Percentiles rank a stretch among this genome's conserved stretches.
Conservation (phyloP, 2,329 filamentous ascomycete species). For the Xylariomycetidae sp. region DNA sequence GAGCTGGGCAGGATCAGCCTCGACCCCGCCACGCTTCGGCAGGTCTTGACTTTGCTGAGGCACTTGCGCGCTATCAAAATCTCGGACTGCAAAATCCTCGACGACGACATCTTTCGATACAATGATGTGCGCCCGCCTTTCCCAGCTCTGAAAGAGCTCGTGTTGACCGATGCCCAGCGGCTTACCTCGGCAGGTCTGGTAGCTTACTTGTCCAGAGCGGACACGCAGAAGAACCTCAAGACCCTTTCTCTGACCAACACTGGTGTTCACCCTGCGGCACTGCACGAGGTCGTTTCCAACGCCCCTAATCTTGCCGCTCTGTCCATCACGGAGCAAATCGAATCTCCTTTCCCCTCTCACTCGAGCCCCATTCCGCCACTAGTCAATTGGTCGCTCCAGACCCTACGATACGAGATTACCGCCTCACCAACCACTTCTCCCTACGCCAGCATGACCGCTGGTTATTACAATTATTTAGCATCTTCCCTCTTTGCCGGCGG, state of each 20-base stretch:
- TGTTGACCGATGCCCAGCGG: slow-evolving; percentile 65
- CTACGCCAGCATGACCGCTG: slow-evolving; percentile 49
- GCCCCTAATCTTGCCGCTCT: slow-evolving; percentile 55
- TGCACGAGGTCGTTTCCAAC: slow-evolving; percentile 57
- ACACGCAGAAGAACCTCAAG: slow-evolving; percentile 56
- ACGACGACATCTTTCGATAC: slow-evolving; percentile 70
- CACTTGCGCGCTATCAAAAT: slow-evolving; percentile 71
- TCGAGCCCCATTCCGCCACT: slow-evolving; percentile 55
- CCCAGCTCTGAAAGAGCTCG: slow-evolving; percentile 68
- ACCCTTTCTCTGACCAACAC: slow-evolving; percentile 69
- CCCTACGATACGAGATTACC: slow-evolving; percentile 79
- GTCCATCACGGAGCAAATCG: slow-evolving; percentile 47
- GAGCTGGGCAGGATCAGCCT: slow-evolving; percentile 65
- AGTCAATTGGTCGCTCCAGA: slow-evolving; percentile 62
- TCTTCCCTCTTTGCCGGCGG: slow-evolving; percentile 73
- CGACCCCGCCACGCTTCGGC: slow-evolving; percentile 66
- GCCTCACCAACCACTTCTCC: slow-evolving; percentile 52
- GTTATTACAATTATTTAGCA: slow-evolving; percentile 82
- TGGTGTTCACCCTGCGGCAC: slow-evolving; percentile 57
- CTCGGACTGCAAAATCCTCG: slow-evolving; percentile 62
- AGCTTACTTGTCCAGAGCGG: slow-evolving; percentile 59
- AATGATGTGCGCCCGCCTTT: slow-evolving; percentile 65
- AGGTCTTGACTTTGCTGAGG: slow-evolving; percentile 63
- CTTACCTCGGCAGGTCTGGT: slow-evolving; percentile 69
- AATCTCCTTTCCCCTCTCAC: slow-evolving; percentile 44